A percentile compares a stretch with the other conserved stretches of the same genome.
phyloP scores from a whole-genome alignment of 1,139 yeast genomes.

The Debaryomyces udenii region DNA sequence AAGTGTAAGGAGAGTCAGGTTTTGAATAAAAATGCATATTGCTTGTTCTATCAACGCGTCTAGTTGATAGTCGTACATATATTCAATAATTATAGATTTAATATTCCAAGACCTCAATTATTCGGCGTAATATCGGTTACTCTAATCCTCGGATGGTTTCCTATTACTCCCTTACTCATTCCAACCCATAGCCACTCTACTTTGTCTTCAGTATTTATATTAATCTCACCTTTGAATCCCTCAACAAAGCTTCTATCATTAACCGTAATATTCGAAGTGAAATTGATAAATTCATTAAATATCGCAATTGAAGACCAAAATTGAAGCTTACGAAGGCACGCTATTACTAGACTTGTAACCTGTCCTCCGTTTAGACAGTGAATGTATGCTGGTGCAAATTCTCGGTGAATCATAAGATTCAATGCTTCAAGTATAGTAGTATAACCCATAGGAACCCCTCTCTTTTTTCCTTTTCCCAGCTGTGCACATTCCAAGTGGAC shows the following conservation, averaged over 20 bases:
- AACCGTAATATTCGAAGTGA: constrained; percentile 76
- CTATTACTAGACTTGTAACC: constrained; percentile 79
- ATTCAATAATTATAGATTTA: background rate
- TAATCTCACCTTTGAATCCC: constrained; percentile 67
- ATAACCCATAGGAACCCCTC: constrained; percentile 78
- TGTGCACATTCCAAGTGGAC: constrained; percentile 69
- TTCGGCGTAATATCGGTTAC: constrained; percentile 26
- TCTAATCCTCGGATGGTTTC: constrained; percentile 45
- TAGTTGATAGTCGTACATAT: constrained; percentile 15
- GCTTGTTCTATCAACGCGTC: constrained; percentile 62
- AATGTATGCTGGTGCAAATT: constrained; percentile 71
- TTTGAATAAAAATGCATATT: constrained; percentile 69
- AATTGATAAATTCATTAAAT: constrained; percentile 80
- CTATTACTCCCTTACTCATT: constrained; percentile 58
- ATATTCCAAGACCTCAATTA: background rate
- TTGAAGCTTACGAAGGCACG: constrained; percentile 80
- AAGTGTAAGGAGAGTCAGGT: constrained; percentile 48
- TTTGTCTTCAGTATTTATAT: constrained; percentile 49
- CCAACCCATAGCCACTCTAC: constrained; percentile 82
- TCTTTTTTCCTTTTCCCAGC: constrained; percentile 73
- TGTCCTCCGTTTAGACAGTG: constrained; percentile 93
- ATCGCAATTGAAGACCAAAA: constrained; percentile 92
- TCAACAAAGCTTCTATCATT: constrained; percentile 86
- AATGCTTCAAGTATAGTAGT: constrained; percentile 61
- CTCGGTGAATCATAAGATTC: constrained; percentile 59